These are phyloP conservation scores for Claviceps maximensis DNA, from an alignment of 2,329 filamentous ascomycete species.

Conservation along the genomic window DNA sequence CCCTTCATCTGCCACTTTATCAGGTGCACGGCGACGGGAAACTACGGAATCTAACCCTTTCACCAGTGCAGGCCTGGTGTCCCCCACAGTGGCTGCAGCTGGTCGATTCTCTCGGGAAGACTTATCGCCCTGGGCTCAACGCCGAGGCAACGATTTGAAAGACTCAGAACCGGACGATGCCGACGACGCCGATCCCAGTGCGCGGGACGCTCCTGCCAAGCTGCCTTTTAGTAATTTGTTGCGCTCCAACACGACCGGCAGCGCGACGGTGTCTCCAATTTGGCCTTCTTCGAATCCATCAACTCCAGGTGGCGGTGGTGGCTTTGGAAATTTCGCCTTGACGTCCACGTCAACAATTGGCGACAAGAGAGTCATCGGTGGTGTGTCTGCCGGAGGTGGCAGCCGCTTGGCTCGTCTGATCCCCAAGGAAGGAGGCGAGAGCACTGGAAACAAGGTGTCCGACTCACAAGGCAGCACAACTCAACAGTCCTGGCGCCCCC, in stretches of 20 bases:
- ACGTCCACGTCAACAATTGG: slow-evolving; percentile 39
- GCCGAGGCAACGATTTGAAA: slow-evolving; percentile 39
- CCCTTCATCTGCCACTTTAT: slow-evolving; percentile 56
- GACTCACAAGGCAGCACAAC: slow-evolving; percentile 32
- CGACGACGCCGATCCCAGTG: slow-evolving; percentile 24
- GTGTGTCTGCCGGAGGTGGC: slow-evolving; percentile 56
- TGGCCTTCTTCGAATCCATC: slow-evolving; percentile 38
- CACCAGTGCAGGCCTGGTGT: slow-evolving; percentile 35
- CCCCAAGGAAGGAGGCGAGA: slow-evolving; percentile 62
- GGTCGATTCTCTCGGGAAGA: slow-evolving; percentile 53
- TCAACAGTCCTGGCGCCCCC: slow-evolving; percentile 41
- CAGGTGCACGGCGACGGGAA: slow-evolving; percentile 68
- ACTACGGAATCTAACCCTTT: slow-evolving; percentile 58
- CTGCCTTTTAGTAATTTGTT: slow-evolving; percentile 32
- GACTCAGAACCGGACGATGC: slow-evolving; percentile 42
- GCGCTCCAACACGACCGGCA: slow-evolving; percentile 42
- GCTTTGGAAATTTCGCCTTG: slow-evolving; percentile 84
- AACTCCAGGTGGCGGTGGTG: slow-evolving; percentile 57
- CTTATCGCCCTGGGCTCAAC: slow-evolving; percentile 40
- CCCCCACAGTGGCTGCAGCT: slow-evolving; percentile 42
- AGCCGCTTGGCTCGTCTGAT: slow-evolving; percentile 80
- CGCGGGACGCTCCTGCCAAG: slow-evolving; percentile 19
- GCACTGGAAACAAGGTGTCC: slow-evolving; percentile 35
- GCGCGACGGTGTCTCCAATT: slow-evolving; percentile 29
- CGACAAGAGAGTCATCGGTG: slow-evolving; percentile 63